A percentile compares a stretch with the other conserved stretches of the same genome.
phyloP scores from a whole-genome alignment of 2,329 filamentous ascomycete species.

The Colletotrichum sp. region DNA sequence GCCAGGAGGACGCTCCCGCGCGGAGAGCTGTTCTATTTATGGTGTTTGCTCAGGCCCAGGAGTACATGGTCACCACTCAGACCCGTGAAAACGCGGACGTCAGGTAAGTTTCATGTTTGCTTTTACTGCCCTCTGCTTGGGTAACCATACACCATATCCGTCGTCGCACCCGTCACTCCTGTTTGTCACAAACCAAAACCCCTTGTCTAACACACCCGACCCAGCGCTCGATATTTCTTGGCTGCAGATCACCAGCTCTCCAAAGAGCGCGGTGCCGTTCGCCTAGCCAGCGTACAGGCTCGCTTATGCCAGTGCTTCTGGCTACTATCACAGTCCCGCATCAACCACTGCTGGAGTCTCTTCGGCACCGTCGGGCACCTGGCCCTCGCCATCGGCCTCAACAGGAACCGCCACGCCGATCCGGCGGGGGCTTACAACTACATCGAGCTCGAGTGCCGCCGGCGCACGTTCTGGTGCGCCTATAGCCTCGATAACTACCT shows the following conservation, averaged over 20 bases:
- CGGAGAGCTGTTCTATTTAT: constrained; percentile 51
- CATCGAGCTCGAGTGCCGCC: constrained; percentile 43
- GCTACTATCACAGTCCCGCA: constrained; percentile 46
- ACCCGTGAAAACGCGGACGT: constrained; percentile 9
- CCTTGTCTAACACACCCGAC: neutral
- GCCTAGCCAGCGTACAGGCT: constrained; percentile 45
- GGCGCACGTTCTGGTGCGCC: constrained; percentile 65
- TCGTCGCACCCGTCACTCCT: neutral
- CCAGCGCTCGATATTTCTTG: constrained; percentile 34
- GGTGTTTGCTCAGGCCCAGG: constrained; percentile 55
- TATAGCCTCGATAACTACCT: constrained; percentile 71
- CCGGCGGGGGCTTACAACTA: constrained; percentile 28
- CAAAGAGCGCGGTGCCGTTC: constrained; percentile 41
- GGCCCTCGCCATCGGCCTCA: constrained; percentile 43
- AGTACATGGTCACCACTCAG: constrained; percentile 33
- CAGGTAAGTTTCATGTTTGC: constrained; percentile 1
- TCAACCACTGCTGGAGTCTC: constrained; percentile 52
- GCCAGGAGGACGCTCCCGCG: constrained; percentile 24
- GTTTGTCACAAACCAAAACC: neutral
- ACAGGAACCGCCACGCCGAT: constrained; percentile 32
- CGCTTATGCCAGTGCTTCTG: constrained; percentile 47
- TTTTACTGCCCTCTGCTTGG: neutral
- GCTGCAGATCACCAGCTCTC: constrained; percentile 42
- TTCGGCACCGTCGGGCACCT: constrained; percentile 48
- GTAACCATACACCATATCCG: neutral